A percentile compares a stretch with the other conserved stretches of the same genome.
Evolutionary conservation across 73 alveolate species (phyloP).

Genomic region (Tetrahymena thermophila): DNA sequence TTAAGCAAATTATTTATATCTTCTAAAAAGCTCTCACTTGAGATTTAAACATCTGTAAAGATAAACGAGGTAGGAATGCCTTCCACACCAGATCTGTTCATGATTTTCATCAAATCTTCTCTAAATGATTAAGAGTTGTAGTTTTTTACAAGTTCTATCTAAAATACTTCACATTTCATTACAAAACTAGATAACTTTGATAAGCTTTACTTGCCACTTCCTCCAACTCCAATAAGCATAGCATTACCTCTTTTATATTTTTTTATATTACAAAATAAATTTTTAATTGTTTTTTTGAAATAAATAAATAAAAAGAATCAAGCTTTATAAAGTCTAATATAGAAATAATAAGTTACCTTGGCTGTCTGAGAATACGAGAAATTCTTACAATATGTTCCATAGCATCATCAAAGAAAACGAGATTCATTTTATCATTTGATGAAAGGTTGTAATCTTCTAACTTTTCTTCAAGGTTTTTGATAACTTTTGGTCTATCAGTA

Average conservation of each 20-base stretch:
- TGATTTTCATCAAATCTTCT: constrained; percentile 86
- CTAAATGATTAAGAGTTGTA: constrained; percentile 72
- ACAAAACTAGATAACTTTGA: constrained; percentile 80
- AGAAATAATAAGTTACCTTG: too few relatives aligned
- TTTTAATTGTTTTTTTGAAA: too few relatives aligned
- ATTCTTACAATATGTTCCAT: constrained; percentile 85
- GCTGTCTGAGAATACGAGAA: constrained; percentile 89
- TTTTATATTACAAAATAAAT: background rate
- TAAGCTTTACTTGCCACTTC: constrained; percentile 81
- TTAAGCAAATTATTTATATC: constrained; percentile 88
- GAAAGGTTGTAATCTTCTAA: constrained; percentile 90
- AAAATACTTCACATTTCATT: constrained; percentile 73
- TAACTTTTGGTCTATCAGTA: constrained; percentile 73
- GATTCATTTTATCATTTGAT: constrained; percentile 65
- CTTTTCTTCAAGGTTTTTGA: constrained; percentile 83
- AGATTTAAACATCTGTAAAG: constrained; percentile 79
- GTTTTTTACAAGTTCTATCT: constrained; percentile 79
- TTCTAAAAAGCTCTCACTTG: constrained; percentile 82
- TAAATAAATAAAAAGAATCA: too few relatives aligned
- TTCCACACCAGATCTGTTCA: constrained; percentile 84
- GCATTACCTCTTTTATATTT: constrained; percentile 80
- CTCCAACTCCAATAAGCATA: constrained; percentile 95
- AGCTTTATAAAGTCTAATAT: too few relatives aligned
- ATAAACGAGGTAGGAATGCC: constrained; percentile 69
- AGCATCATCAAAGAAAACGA: constrained; percentile 92